These are phyloP conservation scores for Sequoia sempervirens DNA, from an alignment of 75 land plant species.

Conservation along the genomic window DNA sequence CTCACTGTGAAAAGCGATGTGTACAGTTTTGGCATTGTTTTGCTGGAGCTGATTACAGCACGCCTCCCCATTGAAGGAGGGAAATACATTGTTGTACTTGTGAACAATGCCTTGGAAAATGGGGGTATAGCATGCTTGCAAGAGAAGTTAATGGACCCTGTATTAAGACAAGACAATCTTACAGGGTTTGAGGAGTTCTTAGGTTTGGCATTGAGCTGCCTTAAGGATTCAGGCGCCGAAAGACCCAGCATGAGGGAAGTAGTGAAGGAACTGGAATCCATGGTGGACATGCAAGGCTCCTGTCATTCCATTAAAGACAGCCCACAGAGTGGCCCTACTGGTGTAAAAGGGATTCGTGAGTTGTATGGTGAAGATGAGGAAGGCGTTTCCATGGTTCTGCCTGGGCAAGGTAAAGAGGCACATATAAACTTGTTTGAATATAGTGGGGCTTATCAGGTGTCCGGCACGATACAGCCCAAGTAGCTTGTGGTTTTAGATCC, in stretches of 20 bases:
- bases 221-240: constrained; percentile 43
- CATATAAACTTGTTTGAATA: background rate
- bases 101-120: constrained; percentile 7
- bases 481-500: background rate
- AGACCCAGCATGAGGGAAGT: constrained; percentile 78
- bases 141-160: constrained; percentile 17
- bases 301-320: background rate
- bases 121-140: constrained; percentile 13
- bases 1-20: constrained; percentile 32
- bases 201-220: constrained; percentile 62
- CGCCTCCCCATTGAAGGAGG: constrained; percentile 20
- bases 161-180: background rate
- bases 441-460: background rate
- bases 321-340: background rate
- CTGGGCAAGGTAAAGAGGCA: background rate
- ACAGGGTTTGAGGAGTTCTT: constrained; percentile 45
- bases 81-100: constrained; percentile 18
- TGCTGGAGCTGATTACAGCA: constrained; percentile 37
- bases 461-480: background rate
- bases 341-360: background rate
- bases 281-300: constrained; percentile 16
- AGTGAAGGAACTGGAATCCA: constrained; percentile 67
- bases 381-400: background rate
- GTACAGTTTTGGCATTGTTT: constrained; percentile 40
- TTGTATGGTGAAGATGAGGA: background rate